Percentiles rank a stretch among this genome's conserved stretches.
Conservation (phyloP, 306 rosid genomes). For the Trichosanthes truncata region DNA sequence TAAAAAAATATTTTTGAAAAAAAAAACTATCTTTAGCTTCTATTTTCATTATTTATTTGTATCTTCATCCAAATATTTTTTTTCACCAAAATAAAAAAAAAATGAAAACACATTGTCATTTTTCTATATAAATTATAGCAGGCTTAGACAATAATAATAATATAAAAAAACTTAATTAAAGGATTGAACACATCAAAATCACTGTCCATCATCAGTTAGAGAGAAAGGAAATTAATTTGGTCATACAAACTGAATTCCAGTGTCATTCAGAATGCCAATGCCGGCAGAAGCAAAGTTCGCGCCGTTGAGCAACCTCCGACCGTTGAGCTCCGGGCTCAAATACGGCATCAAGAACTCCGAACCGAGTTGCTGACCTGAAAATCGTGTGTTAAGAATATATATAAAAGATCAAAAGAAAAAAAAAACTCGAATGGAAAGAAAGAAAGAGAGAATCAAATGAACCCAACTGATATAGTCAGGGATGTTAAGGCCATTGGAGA, state of each 20-base stretch:
- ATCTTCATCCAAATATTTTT: too few relatives aligned
- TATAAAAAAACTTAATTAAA: background rate
- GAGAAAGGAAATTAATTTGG: background rate
- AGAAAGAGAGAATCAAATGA: background rate
- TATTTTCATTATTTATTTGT: background rate
- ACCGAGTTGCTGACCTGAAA: constrained; percentile 50
- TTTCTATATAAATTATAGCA: background rate
- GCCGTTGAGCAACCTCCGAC: constrained; percentile 54
- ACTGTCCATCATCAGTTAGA: background rate
- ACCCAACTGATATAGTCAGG: constrained; percentile 64
- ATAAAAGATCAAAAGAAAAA: background rate
- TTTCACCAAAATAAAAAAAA: background rate
- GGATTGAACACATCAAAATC: background rate
- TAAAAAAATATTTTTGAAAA: too few relatives aligned
- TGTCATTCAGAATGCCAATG: constrained; percentile 83
- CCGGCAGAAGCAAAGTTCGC: constrained; percentile 97
- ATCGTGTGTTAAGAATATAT: background rate
- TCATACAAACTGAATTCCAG: constrained; percentile 72
- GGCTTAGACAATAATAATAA: background rate
- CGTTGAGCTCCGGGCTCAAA: constrained; percentile 47
- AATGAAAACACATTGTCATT: background rate
- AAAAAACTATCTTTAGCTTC: background rate
- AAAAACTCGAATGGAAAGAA: background rate
- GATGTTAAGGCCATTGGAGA: constrained; percentile 84
- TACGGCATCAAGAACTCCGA: constrained; percentile 59